These are phyloP conservation scores for Saturnispora saitoi DNA, from an alignment of 805 yeast genomes.

Conservation along the genomic window DNA sequence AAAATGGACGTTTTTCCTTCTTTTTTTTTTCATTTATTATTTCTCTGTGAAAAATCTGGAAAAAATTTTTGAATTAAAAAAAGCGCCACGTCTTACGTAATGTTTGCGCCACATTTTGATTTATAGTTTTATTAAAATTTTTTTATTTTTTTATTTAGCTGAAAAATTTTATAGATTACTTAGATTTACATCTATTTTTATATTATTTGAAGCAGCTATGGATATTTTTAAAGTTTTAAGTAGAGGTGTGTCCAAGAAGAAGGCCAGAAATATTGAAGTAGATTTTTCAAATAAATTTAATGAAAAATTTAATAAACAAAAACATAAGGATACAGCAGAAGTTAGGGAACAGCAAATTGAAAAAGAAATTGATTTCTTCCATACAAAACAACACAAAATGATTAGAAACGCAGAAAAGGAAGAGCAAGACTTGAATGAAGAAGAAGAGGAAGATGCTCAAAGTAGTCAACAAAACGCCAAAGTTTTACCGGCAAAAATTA, in stretches of 20 bases:
- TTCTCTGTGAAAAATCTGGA: not conserved
- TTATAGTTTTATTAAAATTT: too few species aligned
- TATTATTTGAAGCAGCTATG: constrained; percentile 36
- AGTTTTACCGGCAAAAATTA: constrained; percentile 28
- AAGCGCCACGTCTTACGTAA: not conserved
- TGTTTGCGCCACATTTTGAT: not conserved
- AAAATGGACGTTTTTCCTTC: not conserved
- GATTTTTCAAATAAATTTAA: constrained; percentile 32
- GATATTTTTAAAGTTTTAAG: constrained; percentile 81
- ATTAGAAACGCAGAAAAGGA: constrained; percentile 18
- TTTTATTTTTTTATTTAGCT: not conserved
- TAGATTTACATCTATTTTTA: not conserved
- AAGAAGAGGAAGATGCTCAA: constrained; percentile 21
- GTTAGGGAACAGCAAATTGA: constrained; percentile 38
- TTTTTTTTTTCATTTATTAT: not conserved
- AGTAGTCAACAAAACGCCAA: not conserved
- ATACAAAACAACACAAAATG: constrained; percentile 36
- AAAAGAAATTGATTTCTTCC: constrained; percentile 79
- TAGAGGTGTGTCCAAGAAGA: constrained; percentile 76
- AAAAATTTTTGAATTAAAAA: not conserved
- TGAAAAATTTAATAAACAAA: constrained; percentile 26
- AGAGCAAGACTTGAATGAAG: constrained; percentile 25
- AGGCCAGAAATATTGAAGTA: constrained; percentile 37
- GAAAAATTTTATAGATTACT: constrained; percentile 3
- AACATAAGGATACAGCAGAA: constrained; percentile 29